A percentile compares a stretch with the other conserved stretches of the same genome.
Evolutionary conservation across 1,139 yeast species (phyloP).

Genomic region (Suzukiozyma palmioleophila): DNA sequence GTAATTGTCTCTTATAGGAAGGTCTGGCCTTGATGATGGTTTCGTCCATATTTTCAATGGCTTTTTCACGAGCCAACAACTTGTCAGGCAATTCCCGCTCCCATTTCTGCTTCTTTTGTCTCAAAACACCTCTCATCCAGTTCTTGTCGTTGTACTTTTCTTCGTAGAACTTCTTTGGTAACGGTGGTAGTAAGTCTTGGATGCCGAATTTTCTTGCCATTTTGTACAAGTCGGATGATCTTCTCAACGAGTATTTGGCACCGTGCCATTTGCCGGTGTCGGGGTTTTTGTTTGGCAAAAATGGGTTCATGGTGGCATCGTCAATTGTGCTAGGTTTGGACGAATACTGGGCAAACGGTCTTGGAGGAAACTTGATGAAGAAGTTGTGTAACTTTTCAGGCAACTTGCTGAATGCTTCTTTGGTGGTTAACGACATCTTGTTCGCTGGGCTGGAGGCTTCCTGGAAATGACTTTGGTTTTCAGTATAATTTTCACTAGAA

Average conservation of each 20-base stretch:
- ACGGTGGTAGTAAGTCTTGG: constrained; percentile 70
- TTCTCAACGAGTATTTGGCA: constrained; percentile 75
- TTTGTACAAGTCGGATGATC: constrained; percentile 82
- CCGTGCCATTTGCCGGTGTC: constrained; percentile 73
- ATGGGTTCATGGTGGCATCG: constrained; percentile 80
- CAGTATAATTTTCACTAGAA: not conserved
- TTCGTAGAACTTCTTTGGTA: constrained; percentile 71
- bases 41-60: constrained; percentile 69
- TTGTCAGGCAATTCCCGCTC: constrained; percentile 67
- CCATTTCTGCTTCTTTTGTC: constrained; percentile 78
- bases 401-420: constrained; percentile 51
- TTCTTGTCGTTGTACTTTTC: constrained; percentile 71
- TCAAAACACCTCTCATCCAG: constrained; percentile 72
- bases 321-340: constrained; percentile 58
- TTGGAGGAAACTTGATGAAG: constrained; percentile 81
- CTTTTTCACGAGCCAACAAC: constrained; percentile 58
- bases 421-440: constrained; percentile 24
- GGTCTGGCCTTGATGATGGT: constrained; percentile 64
- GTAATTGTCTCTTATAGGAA: constrained; percentile 52
- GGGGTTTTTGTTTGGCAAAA: constrained; percentile 80
- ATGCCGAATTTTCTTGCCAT: constrained; percentile 80
- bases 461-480: no score
- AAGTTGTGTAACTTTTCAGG: constrained; percentile 73
- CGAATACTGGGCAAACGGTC: constrained; percentile 68
- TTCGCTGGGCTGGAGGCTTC: not conserved